Evolutionary conservation across 352 stramenopile genomes (phyloP).

Genomic region (Phytophthora hybrid): DNA sequence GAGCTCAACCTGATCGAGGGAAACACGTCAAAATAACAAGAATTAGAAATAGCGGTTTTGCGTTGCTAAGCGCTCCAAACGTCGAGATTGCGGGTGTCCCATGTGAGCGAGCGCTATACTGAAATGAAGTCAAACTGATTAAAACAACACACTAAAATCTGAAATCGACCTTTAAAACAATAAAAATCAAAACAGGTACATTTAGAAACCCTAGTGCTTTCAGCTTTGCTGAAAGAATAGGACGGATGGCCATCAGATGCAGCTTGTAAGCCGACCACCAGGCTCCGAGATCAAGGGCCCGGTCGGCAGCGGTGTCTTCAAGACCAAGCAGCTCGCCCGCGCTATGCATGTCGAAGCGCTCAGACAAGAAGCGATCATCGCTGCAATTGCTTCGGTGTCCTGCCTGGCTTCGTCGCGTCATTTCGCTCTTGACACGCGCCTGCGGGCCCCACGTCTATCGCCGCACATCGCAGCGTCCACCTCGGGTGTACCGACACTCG

Average conservation of each 20-base stretch:
- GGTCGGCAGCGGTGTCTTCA: background rate
- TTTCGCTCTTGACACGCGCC: constrained; percentile 21
- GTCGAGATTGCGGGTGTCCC: too few relatives aligned
- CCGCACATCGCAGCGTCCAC: constrained; percentile 5
- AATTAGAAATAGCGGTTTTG: too few relatives aligned
- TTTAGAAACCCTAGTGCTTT: too few relatives aligned
- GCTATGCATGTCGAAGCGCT: background rate
- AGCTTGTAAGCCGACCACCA: background rate
- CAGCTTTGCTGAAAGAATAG: background rate
- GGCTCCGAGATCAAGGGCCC: background rate
- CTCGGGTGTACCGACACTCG: background rate
- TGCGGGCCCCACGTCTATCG: constrained; percentile 11
- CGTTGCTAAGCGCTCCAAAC: too few relatives aligned
- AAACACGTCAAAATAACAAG: too few relatives aligned
- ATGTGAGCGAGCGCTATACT: too few relatives aligned
- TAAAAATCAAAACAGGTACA: too few relatives aligned
- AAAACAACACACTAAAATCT: too few relatives aligned
- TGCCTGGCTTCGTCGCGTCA: constrained; percentile 12
- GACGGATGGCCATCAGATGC: background rate
- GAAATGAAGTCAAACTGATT: too few relatives aligned
- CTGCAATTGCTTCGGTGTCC: background rate
- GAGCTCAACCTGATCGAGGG: too few relatives aligned
- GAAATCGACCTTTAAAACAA: too few relatives aligned
- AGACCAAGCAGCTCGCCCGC: background rate
- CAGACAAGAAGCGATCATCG: background rate